A percentile compares a stretch with the other conserved stretches of the same genome.
These are phyloP conservation scores for Lentinus tigrinus DNA, from an alignment of 768 basidiomycete genomes.

Conservation along the genomic window DNA sequence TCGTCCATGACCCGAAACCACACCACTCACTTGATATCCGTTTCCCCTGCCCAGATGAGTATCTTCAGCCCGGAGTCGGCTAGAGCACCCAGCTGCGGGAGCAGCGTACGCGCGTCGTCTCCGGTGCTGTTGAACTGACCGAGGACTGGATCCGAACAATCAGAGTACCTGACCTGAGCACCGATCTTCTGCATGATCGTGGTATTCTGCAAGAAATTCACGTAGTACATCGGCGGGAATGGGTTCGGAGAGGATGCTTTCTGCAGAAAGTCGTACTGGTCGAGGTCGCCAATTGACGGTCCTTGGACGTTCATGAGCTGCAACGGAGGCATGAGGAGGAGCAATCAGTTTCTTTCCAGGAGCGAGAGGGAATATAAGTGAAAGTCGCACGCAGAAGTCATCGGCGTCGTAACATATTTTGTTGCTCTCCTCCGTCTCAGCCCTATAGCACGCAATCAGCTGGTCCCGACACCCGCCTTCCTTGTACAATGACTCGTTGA, in stretches of 20 bases:
- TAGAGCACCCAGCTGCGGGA: conserved; percentile 48
- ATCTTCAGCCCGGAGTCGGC: conserved; percentile 41
- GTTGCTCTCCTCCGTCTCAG: conserved; percentile 46
- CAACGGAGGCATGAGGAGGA: background rate
- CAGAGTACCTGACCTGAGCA: conserved; percentile 43
- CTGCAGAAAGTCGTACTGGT: conserved; percentile 59
- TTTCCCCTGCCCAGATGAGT: conserved; percentile 43
- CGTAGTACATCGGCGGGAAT: conserved; percentile 59
- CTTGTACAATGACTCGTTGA: conserved; percentile 48
- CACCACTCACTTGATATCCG: conserved; percentile 31
- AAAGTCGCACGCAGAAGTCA: conserved; percentile 50
- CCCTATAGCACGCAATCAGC: conserved; percentile 53
- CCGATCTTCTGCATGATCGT: conserved; percentile 48
- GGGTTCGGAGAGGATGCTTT: conserved; percentile 39
- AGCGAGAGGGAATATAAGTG: background rate
- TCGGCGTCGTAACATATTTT: conserved; percentile 50
- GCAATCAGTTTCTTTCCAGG: background rate
- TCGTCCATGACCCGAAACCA: background rate
- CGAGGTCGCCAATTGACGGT: conserved; percentile 52
- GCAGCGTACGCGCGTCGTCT: conserved; percentile 54
- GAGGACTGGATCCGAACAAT: conserved; percentile 47
- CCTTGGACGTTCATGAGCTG: conserved; percentile 47
- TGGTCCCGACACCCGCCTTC: conserved; percentile 52
- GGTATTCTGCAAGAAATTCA: conserved; percentile 41
- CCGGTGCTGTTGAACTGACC: conserved; percentile 48